Percentiles rank a stretch among this genome's conserved stretches.
Conservation (phyloP, 2,329 filamentous ascomycete species). For the Pseudopithomyces chartarum region DNA sequence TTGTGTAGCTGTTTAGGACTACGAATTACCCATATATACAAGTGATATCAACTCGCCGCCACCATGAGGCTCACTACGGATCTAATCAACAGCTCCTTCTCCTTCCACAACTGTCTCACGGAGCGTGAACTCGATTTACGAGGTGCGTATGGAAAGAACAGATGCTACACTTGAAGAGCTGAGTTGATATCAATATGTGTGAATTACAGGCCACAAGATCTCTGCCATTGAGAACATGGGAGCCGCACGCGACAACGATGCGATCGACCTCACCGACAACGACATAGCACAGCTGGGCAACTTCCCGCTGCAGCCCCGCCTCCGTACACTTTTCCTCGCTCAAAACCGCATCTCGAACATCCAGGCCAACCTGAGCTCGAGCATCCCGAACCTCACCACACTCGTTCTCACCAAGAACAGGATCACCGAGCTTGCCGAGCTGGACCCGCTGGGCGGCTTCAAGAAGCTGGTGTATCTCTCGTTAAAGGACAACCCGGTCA, state of each 20-base stretch:
- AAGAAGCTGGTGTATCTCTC: conserved; percentile 76
- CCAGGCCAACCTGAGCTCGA: conserved; percentile 73
- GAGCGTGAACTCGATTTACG: conserved; percentile 98
- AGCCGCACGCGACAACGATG: conserved; percentile 91
- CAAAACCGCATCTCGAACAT: conserved; percentile 86
- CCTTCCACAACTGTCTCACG: conserved; percentile 97
- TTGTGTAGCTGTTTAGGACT: background rate
- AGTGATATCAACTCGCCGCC: conserved; percentile 19
- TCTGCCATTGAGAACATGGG: conserved; percentile 97
- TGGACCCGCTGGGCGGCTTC: conserved; percentile 78
- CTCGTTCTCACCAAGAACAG: conserved; percentile 85
- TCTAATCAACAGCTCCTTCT: conserved; percentile 90
- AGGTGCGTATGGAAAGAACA: conserved; percentile 97
- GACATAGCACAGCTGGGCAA: conserved; percentile 89
- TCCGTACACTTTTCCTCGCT: conserved; percentile 85
- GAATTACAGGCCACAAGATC: conserved; percentile 89
- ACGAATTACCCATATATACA: too few species aligned
- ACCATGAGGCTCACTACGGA: conserved; percentile 94
- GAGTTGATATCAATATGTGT: conserved; percentile 77
- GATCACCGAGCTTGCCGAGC: conserved; percentile 80
- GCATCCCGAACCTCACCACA: conserved; percentile 80
- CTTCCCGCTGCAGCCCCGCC: conserved; percentile 87
- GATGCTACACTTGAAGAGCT: conserved; percentile 91
- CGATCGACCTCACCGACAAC: conserved; percentile 98
- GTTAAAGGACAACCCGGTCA: conserved; percentile 85